Evolutionary conservation across 768 basidiomycete genomes (phyloP), one percentile per base, ranked within the genome.

Genomic region (Russula foetens): DNA sequence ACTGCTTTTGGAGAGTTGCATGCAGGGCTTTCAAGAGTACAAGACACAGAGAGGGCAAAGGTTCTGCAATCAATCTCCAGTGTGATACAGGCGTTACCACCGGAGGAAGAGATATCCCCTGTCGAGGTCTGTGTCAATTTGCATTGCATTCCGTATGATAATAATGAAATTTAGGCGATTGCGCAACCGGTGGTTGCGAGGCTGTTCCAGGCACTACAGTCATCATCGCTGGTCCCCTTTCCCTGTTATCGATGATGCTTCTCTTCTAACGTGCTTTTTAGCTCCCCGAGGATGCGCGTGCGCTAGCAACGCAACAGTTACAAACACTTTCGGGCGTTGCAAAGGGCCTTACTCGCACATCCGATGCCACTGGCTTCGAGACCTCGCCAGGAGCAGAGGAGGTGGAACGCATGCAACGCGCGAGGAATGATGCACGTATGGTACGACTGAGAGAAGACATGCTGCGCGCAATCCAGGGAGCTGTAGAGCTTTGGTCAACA

Each of bases 11-110:
- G 85, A 4, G 84, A 87, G 60, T 71, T 98, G 57, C 90, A 96
- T 72, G 85, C 87, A 0, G 84, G 85, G 17, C 72, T 96, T 49
- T 83, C 79, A 23, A 78, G 77, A 7, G 84, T 96, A 56, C 87
- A 88, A 86, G 89, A 91, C 66, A 83, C 85, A 23, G 93, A 96
- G 72, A 90, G 89, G 73, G 82, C 84, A 66, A 97, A 95, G 72
- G 90, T 97, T 1, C 75, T 97, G 47, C 90, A 97, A 69, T 91
- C 89, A 0, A 95, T 98, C 53, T 85, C 92, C 1, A 96, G 93
- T 63, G 92, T 98, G 3, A 89, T 97, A 33, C 91, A 97, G 67
- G 95, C 94, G 0, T 72, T 98, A 51, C 86, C 90, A 0, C 85
- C 91, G 0, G 75, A 76, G 44, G 87, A 92, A 45, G 89, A 83